Conservation (phyloP, 805 yeast species). For the Saturnispora diversa region DNA sequence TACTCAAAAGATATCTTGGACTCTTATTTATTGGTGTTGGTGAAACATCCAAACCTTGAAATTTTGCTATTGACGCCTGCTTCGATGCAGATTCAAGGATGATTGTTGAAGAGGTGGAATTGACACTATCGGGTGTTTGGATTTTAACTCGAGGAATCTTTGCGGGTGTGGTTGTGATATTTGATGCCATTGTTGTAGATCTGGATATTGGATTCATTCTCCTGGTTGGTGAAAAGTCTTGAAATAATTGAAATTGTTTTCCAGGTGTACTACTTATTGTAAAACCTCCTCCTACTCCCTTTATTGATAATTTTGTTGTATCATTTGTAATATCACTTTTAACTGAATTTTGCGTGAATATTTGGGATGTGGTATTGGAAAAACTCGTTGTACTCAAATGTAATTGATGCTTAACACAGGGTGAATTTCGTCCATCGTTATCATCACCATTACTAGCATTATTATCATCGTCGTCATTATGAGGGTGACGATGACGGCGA, state of each 20-base stretch:
- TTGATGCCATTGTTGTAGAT: constrained; percentile 5
- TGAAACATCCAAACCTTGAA: constrained; percentile 21
- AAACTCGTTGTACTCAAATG: constrained; percentile 7
- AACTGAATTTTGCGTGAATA: constrained; percentile 5
- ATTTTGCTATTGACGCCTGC: too few species aligned
- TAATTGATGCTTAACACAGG: constrained; percentile 6
- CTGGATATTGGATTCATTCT: constrained; percentile 3
- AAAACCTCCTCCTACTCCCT: background rate
- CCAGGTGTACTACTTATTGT: background rate
- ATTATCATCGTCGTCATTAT: background rate
- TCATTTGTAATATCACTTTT: constrained; percentile 5
- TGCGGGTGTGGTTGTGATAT: background rate
- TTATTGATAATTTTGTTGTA: constrained; percentile 1
- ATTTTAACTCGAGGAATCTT: background rate
- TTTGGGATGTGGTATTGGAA: constrained; percentile 5
- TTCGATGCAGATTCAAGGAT: constrained; percentile 23
- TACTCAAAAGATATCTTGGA: background rate
- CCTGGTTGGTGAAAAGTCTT: constrained; percentile 4
- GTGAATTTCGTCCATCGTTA: constrained; percentile 2
- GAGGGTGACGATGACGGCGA: too few species aligned
- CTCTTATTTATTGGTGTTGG: constrained; percentile 30
- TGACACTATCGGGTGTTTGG: constrained; percentile 11
- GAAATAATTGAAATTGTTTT: constrained; percentile 1
- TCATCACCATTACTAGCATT: background rate
- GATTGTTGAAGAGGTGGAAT: constrained; percentile 31